Base-by-base conservation (phyloP, 2,329 filamentous ascomycete genomes). In the Nothopassalora personata region DNA sequence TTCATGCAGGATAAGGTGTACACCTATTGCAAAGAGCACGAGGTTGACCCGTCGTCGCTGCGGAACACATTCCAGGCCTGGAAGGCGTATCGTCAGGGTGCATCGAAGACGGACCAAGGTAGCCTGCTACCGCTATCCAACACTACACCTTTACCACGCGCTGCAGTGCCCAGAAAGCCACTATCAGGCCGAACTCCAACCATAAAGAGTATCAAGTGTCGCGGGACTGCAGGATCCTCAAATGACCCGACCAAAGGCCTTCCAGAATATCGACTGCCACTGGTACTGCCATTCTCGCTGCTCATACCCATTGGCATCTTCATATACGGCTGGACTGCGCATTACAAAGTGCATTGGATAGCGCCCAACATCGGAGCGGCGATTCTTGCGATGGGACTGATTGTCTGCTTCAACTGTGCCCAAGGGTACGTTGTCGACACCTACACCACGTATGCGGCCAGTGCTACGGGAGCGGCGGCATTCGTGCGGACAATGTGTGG, bases 381-480 rank as follows among this genome's bases (percentile, higher is more conserved):
- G n/a, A 60, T 70, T 30, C 62, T 66, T 45, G 56, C 61, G 15
- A 59, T 65, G 23, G 66, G 66, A 0, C 56, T 64, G 4, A 66
- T 67, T 23, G 58, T 68, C 23, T 63, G 61, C 53, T 65, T 67
- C 53, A 62, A 64, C 31, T 62, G 62, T 39, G 58, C 59, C 8
- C 63, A 67, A 54, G 62, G 74, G 0, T 80, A 79, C 49, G 67
- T 78, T 9, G 75, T 80, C 8, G 78, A 80, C 45, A 67, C 72
- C 0, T 83, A 81, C 59, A 72, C 74, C 0, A 75, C 78, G 3
- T 76, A 81, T 63, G 76, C 78, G 0, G 77, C 76, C 1, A 79
- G 76, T 33, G 80, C 80, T 0, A 71, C 77, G 18, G 79, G 79
- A 1, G 80, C 80, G 5, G 53, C 53, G 0, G 64, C 72, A 18